Evolutionary conservation across 1,284 basidiomycete species (phyloP), one percentile per base, ranked within the genome.

Genomic region (Naganishia sp.): DNA sequence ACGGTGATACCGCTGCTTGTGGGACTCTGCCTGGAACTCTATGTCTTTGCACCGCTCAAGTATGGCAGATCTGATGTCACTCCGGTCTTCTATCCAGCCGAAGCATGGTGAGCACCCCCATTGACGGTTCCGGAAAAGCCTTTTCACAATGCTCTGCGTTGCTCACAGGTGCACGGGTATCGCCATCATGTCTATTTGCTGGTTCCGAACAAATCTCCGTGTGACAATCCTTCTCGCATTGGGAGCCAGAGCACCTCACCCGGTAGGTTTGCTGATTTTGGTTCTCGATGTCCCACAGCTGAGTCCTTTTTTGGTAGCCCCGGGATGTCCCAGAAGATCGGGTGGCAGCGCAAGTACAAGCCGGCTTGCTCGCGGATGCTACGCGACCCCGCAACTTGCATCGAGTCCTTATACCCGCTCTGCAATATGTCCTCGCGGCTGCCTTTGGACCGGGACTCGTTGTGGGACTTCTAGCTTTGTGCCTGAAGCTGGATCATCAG

Each of bases 41-140:
- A 69, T 46, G 61, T 69, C 43, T 28, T 66, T 18, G 58, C 63
- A 41, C 68, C 68, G 23, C 28, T 66, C 9, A 69, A 66, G 42
- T 69, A 66, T 31, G 68, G 68, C n/a, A 35, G 28, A 28, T 66
- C 68, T 31, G 47, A 58, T 28, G 63, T 69, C 42, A 69, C 68
- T 9, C 68, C 68, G 7, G 60, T 69, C 1, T 69, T 69, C 50
- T 66, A 69, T 47, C 54, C 54, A 4, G 28, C 52, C 23, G 68
- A 69, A 55, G 58, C 68, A 42, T 69, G 68, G 68, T 66, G 23
- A 42, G 65, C 64, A 11, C 6, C 2, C 13, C 32, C 17, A 13
- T 55, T 35, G 28, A 13, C 21, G 28, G 17, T 18, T 7, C 18
- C 42, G 21, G 53, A 11, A 18, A 31, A 25, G 1, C 1, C 2